Evolutionary conservation across 768 basidiomycete genomes (phyloP).

Genomic region (Leccinum aurantiacum): DNA sequence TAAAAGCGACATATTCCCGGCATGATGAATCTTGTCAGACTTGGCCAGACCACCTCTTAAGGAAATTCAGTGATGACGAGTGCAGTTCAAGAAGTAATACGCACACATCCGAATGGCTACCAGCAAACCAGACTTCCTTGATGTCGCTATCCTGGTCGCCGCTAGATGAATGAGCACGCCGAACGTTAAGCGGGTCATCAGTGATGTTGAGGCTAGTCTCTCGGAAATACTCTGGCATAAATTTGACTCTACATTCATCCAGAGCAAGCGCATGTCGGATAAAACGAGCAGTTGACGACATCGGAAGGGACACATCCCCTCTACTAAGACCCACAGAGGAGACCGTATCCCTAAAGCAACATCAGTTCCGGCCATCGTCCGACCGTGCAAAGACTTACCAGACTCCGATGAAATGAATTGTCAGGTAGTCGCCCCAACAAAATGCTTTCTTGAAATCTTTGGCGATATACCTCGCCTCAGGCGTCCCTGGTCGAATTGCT

Average conservation of each 20-base stretch:
- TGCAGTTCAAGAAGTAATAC: too few species aligned
- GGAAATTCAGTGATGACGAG: neutral
- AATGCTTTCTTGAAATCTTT: neutral
- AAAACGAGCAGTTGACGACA: conserved; percentile 45
- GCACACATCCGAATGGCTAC: conserved; percentile 24
- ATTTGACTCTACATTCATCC: neutral
- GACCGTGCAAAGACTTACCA: conserved; percentile 36
- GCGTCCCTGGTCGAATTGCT: neutral
- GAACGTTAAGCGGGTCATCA: neutral
- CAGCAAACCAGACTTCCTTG: neutral
- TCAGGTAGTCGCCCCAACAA: neutral
- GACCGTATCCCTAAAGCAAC: conserved; percentile 51
- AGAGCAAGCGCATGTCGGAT: neutral
- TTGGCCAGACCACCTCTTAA: conserved; percentile 11
- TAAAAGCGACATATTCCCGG: neutral
- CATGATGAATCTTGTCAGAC: neutral
- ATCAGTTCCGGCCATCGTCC: neutral
- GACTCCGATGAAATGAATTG: conserved; percentile 40
- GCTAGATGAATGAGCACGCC: neutral
- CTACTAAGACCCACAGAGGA: conserved; percentile 54
- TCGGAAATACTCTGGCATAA: conserved; percentile 3
- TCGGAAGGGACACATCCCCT: conserved; percentile 45
- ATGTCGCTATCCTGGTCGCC: conserved; percentile 32
- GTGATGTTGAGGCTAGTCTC: conserved; percentile 22
- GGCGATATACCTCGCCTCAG: neutral